These are phyloP conservation scores for Tylopilus vinaceipallidus DNA, from an alignment of 768 basidiomycete genomes.

Conservation along the genomic window DNA sequence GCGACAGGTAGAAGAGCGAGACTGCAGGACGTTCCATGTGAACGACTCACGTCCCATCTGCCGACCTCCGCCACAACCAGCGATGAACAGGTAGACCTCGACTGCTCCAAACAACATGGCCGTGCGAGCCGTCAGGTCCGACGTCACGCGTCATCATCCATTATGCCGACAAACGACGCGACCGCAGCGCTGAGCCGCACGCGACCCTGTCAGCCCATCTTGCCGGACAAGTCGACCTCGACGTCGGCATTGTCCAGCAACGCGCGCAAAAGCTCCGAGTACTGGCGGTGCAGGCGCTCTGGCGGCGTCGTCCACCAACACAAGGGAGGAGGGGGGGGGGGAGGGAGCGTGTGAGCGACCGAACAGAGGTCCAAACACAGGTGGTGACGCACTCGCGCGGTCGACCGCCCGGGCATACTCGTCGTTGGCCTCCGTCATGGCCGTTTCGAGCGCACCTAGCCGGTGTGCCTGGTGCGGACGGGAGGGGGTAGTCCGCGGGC, in stretches of 20 bases:
- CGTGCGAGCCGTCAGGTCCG: too few species aligned
- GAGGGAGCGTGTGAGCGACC: neutral
- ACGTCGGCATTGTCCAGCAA: conserved; percentile 57
- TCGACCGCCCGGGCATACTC: conserved; percentile 73
- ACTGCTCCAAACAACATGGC: too few species aligned
- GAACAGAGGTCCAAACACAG: neutral
- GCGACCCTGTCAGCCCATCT: neutral
- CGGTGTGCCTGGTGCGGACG: conserved; percentile 51
- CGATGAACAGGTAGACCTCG: too few species aligned
- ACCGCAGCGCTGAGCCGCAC: too few species aligned
- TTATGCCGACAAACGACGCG: too few species aligned
- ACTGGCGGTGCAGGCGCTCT: conserved; percentile 62
- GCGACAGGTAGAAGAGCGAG: too few species aligned
- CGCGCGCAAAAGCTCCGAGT: conserved; percentile 53
- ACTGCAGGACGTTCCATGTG: too few species aligned
- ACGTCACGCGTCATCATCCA: too few species aligned
- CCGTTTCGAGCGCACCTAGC: conserved; percentile 62
- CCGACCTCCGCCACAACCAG: too few species aligned
- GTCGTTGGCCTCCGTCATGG: conserved; percentile 69
- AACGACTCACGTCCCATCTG: too few species aligned
- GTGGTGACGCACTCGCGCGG: conserved; percentile 63
- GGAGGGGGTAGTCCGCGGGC: too few species aligned
- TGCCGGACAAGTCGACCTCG: conserved; percentile 20
- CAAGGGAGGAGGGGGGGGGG: neutral
- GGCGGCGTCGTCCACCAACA: neutral